phyloP scores from a whole-genome alignment of 495 filamentous ascomycete species.

The Aspergillus heteromorphus region DNA sequence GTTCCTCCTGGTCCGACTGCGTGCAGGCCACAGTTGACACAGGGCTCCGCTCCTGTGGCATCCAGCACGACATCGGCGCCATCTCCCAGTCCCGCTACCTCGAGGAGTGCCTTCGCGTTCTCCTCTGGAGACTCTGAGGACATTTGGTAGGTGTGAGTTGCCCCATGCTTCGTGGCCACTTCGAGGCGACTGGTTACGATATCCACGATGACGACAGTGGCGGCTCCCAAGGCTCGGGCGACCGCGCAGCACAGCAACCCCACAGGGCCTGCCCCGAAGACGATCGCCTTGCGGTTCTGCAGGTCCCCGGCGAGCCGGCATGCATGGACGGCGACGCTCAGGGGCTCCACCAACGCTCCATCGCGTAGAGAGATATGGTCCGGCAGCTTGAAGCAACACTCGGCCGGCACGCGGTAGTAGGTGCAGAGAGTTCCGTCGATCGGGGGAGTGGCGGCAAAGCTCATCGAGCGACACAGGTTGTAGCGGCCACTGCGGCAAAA shows the following conservation, averaged over 20 bases:
- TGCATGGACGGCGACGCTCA: conserved; percentile 80
- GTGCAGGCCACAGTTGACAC: conserved; percentile 70
- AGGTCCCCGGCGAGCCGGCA: conserved; percentile 59
- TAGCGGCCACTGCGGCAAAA: conserved; percentile 66
- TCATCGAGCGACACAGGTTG: conserved; percentile 74
- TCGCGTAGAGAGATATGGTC: conserved; percentile 65
- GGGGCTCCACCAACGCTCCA: conserved; percentile 81
- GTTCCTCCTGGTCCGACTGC: conserved; percentile 65
- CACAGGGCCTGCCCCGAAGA: conserved; percentile 83
- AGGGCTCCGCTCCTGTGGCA: conserved; percentile 72
- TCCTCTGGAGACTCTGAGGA: conserved; percentile 33
- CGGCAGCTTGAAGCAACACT: conserved; percentile 81
- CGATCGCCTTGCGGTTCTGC: conserved; percentile 68
- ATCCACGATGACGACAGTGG: conserved; percentile 69
- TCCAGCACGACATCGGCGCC: conserved; percentile 81
- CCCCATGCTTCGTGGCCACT: conserved; percentile 63
- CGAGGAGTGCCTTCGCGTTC: conserved; percentile 27
- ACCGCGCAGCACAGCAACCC: conserved; percentile 78
- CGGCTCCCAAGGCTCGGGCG: conserved; percentile 71
- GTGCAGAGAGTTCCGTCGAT: conserved; percentile 74
- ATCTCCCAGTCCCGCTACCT: conserved; percentile 19
- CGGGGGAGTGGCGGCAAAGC: conserved; percentile 74
- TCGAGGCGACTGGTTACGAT: conserved; percentile 63
- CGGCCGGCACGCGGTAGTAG: conserved; percentile 69
- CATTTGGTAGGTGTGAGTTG: conserved; percentile 55